These are phyloP conservation scores for Backusella circina DNA, from an alignment of 192 early-diverging fungal genomes.

Conservation along the genomic window DNA sequence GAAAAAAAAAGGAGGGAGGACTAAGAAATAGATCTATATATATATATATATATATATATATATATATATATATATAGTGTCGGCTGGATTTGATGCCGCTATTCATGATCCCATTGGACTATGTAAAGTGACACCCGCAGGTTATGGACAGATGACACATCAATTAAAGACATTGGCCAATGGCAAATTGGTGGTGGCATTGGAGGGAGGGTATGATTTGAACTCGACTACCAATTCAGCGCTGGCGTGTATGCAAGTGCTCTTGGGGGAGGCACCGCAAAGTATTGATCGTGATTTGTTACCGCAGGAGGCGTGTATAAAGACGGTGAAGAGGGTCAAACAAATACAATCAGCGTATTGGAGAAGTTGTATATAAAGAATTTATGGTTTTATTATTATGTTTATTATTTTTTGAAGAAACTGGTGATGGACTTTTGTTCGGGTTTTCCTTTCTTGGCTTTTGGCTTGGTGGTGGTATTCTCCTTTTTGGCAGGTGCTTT, in stretches of 20 bases:
- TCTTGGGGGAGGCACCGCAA: constrained; percentile 60
- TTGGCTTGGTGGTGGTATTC: not conserved
- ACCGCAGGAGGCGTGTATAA: constrained; percentile 37
- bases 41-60: constrained; percentile 12
- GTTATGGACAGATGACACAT: constrained; percentile 85
- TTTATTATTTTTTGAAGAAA: not conserved
- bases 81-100: constrained; percentile 90
- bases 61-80: constrained; percentile 46
- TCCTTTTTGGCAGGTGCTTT: not conserved
- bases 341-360: constrained; percentile 45
- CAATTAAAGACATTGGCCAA: constrained; percentile 66
- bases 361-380: constrained; percentile 15
- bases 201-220: constrained; percentile 88
- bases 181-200: constrained; percentile 71
- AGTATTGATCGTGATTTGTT: constrained; percentile 25
- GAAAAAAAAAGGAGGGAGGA: not conserved
- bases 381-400: not conserved
- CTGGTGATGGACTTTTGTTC: not conserved
- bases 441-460: not conserved
- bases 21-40: not conserved
- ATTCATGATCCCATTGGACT: constrained; percentile 79
- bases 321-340: constrained; percentile 45
- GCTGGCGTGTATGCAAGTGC: constrained; percentile 68
- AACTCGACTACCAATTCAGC: constrained; percentile 70
- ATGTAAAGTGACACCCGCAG: constrained; percentile 72